A percentile compares a stretch with the other conserved stretches of the same genome.
Evolutionary conservation across 106 monocot genomes (phyloP).

Genomic region (Dendrobium catenatum): DNA sequence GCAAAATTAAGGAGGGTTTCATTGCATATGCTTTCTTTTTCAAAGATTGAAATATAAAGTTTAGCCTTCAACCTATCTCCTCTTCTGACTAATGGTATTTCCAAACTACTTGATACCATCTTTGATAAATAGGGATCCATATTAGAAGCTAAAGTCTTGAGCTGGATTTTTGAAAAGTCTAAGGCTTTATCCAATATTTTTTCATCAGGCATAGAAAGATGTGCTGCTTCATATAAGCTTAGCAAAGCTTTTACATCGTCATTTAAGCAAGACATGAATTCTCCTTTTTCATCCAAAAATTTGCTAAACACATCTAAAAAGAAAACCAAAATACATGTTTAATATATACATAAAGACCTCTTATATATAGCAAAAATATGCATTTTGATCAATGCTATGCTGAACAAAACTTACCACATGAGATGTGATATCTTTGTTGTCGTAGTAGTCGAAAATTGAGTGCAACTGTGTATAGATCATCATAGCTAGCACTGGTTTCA

Average conservation of each 20-base stretch:
- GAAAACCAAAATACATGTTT: too few species aligned
- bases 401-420: not conserved
- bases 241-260: conserved; percentile 5
- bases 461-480: not conserved
- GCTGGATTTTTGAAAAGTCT: not conserved
- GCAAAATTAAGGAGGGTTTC: too few species aligned
- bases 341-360: not conserved
- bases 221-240: conserved; percentile 17
- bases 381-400: not conserved
- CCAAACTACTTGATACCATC: conserved; percentile 1
- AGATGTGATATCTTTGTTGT: not conserved
- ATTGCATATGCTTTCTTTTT: too few species aligned
- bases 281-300: conserved; percentile 14
- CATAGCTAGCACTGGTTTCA: not conserved
- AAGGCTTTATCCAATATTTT: conserved; percentile 20
- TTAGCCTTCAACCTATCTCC: conserved; percentile 8
- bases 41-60: too few species aligned
- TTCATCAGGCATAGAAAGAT: conserved; percentile 6
- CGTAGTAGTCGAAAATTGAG: too few species aligned
- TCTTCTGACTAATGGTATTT: conserved; percentile 14
- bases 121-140: not conserved
- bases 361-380: not conserved
- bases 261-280: conserved; percentile 6
- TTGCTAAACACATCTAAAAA: conserved; percentile 1
- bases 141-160: not conserved